Evolutionary conservation across 495 filamentous ascomycete species (phyloP), one percentile per base, ranked within the genome.

Genomic region (Tuber umbilicatum): DNA sequence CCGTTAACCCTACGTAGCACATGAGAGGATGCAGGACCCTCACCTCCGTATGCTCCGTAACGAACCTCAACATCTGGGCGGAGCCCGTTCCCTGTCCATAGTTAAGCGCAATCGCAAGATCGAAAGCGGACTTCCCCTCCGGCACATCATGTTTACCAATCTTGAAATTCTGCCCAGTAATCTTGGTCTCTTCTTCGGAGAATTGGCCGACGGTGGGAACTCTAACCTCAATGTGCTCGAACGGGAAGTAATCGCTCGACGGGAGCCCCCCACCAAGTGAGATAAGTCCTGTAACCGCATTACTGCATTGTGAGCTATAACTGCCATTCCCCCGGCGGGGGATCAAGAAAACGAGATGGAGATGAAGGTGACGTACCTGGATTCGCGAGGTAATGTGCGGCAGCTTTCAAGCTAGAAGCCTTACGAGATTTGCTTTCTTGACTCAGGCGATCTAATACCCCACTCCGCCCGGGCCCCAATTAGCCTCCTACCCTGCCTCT

Each of bases 241-340:
- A 89, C 60, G 95, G 96, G 82, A 99, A 98, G 86, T 95, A 92
- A 83, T 93, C 90, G 72, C 91, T 87, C 41, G 92, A 93, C 16
- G 95, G 95, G 43, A 99, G 86, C 3, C 95, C 95, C 76, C 96
- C 96, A 73, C 95, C 95, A 19, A 99, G 89, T 7, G 92, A 95
- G 83, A 99, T 94, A 71, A 87, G 81, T 79, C 91, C 91, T 39
- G 60, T 1, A 50, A 40, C 37, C 47, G 39, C 45, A 64, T 39
- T 39, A 5, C 50, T 70, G 91, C 91, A 55, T 85, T 21, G 23
- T 38, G 12, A 69, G 40, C 17, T 55, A 35, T 38, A 37, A 37
- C n/a, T 73, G 31, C 10, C n/a, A 19, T 19, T 55, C 31, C 35
- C 38, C 6, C 35, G 71, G 78, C 37, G 27, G 71, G 21, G 43